Conservation (phyloP, 2,329 filamentous ascomycete genomes). For the Penicillium decumbens region DNA sequence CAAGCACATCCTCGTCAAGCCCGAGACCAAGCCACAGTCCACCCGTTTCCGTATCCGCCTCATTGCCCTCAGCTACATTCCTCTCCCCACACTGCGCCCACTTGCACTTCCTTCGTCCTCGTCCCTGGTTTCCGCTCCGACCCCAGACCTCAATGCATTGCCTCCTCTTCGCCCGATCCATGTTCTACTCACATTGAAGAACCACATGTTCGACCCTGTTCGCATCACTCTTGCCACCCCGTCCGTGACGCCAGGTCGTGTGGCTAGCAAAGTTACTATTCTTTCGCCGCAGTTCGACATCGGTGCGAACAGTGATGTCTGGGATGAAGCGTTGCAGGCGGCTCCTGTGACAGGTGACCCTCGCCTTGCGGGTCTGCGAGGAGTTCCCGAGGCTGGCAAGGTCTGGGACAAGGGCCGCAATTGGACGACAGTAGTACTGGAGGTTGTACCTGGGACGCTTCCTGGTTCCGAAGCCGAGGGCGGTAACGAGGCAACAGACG, state of each 20-base stretch:
- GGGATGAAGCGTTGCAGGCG: constrained; percentile 78
- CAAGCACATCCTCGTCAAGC: constrained; percentile 91
- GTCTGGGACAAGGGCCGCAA: constrained; percentile 94
- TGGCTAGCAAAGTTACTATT: constrained; percentile 77
- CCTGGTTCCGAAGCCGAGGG: constrained; percentile 29
- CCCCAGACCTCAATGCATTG: constrained; percentile 45
- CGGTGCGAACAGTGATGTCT: constrained; percentile 87
- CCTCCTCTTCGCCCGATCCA: constrained; percentile 57
- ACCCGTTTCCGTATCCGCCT: constrained; percentile 90
- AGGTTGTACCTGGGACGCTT: constrained; percentile 65
- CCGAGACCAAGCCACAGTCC: constrained; percentile 82
- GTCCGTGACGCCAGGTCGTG: constrained; percentile 68
- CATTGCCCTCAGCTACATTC: constrained; percentile 82
- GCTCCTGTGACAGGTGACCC: constrained; percentile 36
- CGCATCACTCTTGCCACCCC: constrained; percentile 84
- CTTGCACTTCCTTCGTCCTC: constrained; percentile 44
- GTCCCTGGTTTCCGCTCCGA: constrained; percentile 20
- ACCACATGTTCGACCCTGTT: constrained; percentile 88
- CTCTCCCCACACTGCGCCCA: constrained; percentile 64
- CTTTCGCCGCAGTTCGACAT: constrained; percentile 93
- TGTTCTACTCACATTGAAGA: constrained; percentile 84
- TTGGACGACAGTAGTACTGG: constrained; percentile 90
- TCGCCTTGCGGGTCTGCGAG: constrained; percentile 39
- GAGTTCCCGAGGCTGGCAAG: constrained; percentile 75
- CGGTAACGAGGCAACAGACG: constrained; percentile 25